A percentile compares a stretch with the other conserved stretches of the same genome.
These are phyloP conservation scores for Pseudocercospora cruenta DNA, from an alignment of 2,329 filamentous ascomycete species.

Conservation along the genomic window DNA sequence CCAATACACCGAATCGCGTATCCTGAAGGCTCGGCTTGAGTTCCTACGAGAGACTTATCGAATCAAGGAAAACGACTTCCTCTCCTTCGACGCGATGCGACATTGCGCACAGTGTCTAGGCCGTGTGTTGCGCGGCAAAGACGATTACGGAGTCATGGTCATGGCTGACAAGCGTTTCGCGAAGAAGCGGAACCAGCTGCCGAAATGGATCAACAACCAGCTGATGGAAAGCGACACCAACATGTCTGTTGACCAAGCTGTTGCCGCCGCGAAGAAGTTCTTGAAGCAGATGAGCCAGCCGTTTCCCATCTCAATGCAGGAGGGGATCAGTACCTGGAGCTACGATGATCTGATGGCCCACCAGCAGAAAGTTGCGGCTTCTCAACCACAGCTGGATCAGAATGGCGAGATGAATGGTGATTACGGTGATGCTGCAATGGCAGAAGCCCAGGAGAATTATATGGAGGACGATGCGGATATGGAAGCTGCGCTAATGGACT, in stretches of 20 bases:
- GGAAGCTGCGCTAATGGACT: conserved; percentile 43
- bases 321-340: conserved; percentile 93
- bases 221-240: conserved; percentile 84
- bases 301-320: conserved; percentile 79
- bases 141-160: conserved; percentile 99
- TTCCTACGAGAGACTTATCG: conserved; percentile 97
- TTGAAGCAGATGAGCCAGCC: conserved; percentile 89
- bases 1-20: conserved; percentile 97
- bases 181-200: conserved; percentile 86
- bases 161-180: conserved; percentile 90
- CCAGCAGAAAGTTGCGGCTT: conserved; percentile 73
- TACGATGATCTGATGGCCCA: conserved; percentile 75
- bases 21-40: conserved; percentile 91
- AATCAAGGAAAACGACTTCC: conserved; percentile 94
- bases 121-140: conserved; percentile 91
- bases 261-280: conserved; percentile 86
- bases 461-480: conserved; percentile 42
- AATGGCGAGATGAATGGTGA: conserved; percentile 54
- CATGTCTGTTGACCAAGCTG: conserved; percentile 92
- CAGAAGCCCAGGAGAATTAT: conserved; percentile 37
- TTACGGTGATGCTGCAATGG: conserved; percentile 37
- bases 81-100: conserved; percentile 99
- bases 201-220: conserved; percentile 94
- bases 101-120: conserved; percentile 96
- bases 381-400: conserved; percentile 67